Conservation (phyloP, 139 green algal genomes). For the Chlamydomonas asymmetrica region DNA sequence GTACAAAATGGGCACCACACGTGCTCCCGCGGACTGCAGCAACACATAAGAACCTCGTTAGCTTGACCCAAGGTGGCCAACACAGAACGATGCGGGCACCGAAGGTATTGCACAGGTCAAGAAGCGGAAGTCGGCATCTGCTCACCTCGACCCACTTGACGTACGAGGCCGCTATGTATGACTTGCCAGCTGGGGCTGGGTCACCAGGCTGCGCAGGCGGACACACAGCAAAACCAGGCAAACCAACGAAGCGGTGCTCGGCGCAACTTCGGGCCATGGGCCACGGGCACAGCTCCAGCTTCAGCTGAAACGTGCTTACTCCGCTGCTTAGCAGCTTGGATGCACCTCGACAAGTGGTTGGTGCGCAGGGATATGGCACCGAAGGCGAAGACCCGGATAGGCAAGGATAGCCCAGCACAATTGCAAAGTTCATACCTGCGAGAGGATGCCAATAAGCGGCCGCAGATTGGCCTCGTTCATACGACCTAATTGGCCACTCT, state of each 20-base stretch:
- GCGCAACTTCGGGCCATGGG: not conserved
- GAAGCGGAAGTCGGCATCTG: not conserved
- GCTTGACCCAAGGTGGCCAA: not conserved
- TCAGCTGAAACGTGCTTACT: not conserved
- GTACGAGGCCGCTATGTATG: constrained; percentile 84
- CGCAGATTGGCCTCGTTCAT: constrained; percentile 32
- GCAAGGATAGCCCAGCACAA: no score
- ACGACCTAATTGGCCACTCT: no score
- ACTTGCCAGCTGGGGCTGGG: constrained; percentile 42
- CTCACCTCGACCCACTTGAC: constrained; percentile 75
- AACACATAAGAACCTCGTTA: not conserved
- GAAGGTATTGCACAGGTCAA: not conserved
- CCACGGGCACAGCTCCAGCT: not conserved
- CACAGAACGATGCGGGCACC: not conserved
- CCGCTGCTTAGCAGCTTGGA: not conserved
- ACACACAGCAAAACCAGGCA: no score
- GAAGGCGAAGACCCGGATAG: no score
- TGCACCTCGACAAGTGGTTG: not conserved
- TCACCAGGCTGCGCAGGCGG: constrained; percentile 13
- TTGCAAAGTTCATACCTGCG: constrained; percentile 47
- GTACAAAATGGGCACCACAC: constrained; percentile 77
- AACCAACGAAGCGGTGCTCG: not conserved
- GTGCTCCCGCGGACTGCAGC: constrained; percentile 63
- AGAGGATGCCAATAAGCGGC: constrained; percentile 68
- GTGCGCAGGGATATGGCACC: not conserved